Percentiles rank a stretch among this genome's conserved stretches.
phyloP scores from a whole-genome alignment of 352 stramenopile species.

The Pythium volutum region DNA sequence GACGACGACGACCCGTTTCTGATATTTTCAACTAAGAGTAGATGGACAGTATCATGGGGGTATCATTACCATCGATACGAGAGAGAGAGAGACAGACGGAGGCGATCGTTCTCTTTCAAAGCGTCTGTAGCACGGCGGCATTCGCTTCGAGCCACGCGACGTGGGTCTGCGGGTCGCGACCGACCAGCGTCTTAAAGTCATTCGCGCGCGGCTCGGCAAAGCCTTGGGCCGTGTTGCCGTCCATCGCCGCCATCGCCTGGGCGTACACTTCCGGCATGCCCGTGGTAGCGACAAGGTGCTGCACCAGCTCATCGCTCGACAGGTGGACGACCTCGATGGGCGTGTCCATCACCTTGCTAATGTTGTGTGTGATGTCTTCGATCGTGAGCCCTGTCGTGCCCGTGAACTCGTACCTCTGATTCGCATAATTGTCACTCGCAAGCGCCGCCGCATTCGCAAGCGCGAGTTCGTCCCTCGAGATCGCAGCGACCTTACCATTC shows the following conservation, averaged over 20 bases:
- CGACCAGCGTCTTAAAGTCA: slow-evolving; percentile 26
- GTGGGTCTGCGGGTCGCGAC: slow-evolving; percentile 15
- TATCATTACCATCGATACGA: too few relatives aligned
- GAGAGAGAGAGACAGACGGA: too few relatives aligned
- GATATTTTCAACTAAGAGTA: too few relatives aligned
- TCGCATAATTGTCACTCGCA: slow-evolving; percentile 13
- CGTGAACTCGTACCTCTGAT: slow-evolving; percentile 14
- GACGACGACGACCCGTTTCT: too few relatives aligned
- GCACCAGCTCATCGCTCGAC: neutral
- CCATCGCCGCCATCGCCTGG: slow-evolving; percentile 17
- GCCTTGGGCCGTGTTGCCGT: slow-evolving; percentile 15
- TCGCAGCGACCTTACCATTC: slow-evolving; percentile 3
- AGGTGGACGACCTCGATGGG: slow-evolving; percentile 19
- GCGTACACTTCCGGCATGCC: slow-evolving; percentile 3
- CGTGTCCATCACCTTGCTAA: slow-evolving; percentile 12
- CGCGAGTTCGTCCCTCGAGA: slow-evolving; percentile 15
- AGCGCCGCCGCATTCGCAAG: slow-evolving; percentile 14
- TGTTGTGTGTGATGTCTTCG: slow-evolving; percentile 7
- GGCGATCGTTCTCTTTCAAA: too few relatives aligned
- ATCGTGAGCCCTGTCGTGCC: slow-evolving; percentile 7
- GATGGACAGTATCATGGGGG: too few relatives aligned
- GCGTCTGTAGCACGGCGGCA: slow-evolving; percentile 20
- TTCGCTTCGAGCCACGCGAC: slow-evolving; percentile 19
- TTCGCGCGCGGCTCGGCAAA: neutral
- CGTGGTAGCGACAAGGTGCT: neutral